Evolutionary conservation across 768 basidiomycete genomes (phyloP).

Genomic region (Candolleomyces aberdarensis): DNA sequence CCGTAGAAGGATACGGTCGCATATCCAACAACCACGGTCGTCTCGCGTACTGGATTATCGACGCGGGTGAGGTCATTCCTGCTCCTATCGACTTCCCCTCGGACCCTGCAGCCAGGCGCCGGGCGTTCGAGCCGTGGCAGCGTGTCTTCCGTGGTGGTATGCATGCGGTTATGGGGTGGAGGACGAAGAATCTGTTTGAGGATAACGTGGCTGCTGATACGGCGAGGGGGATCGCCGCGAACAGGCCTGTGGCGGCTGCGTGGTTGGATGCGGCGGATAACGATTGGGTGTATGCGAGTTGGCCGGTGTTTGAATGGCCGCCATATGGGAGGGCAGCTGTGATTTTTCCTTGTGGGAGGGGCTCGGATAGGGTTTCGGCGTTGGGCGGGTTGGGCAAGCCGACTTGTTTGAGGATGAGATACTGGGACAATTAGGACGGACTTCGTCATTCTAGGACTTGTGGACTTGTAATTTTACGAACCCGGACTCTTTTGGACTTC

Average conservation of each 20-base stretch:
- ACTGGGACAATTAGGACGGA: background rate
- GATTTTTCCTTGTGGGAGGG: background rate
- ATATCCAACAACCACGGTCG: background rate
- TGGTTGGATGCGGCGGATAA: conserved; percentile 7
- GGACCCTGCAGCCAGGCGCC: background rate
- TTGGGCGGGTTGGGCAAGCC: background rate
- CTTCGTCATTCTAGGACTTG: background rate
- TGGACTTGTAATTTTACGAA: background rate
- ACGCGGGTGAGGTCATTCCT: conserved; percentile 8
- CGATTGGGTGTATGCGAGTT: background rate
- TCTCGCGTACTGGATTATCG: conserved; percentile 10
- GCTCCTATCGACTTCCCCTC: conserved; percentile 1
- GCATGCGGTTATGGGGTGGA: conserved; percentile 7
- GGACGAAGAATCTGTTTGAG: conserved; percentile 1
- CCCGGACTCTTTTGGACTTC: no score
- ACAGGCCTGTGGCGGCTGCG: background rate
- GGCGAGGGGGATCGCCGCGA: background rate
- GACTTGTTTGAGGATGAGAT: background rate
- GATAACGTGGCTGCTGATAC: background rate
- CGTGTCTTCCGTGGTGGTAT: conserved; percentile 5
- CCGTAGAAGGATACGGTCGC: background rate
- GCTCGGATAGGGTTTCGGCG: background rate
- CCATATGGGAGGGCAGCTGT: background rate
- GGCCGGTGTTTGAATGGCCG: no score
- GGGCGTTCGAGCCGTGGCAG: conserved; percentile 4